Percentiles rank a stretch among this genome's conserved stretches.
Conservation (phyloP, 768 basidiomycete genomes). For the Tephrocybe sp. region DNA sequence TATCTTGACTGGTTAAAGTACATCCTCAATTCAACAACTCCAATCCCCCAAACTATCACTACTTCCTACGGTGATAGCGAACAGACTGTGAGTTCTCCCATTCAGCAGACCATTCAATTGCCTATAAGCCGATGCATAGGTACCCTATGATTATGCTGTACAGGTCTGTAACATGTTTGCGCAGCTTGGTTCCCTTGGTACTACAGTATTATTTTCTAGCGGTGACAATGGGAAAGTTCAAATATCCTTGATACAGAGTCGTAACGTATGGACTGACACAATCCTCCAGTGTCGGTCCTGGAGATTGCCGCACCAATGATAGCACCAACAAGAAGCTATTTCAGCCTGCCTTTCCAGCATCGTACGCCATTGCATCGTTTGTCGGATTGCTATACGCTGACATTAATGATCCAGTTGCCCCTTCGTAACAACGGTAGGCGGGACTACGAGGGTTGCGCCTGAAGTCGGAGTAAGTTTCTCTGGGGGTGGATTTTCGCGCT, state of each 20-base stretch:
- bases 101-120: background rate
- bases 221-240: constrained; percentile 73
- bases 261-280: no score
- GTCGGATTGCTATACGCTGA: no score
- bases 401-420: constrained; percentile 55
- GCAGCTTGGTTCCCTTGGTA: constrained; percentile 63
- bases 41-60: constrained; percentile 58
- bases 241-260: constrained; percentile 48
- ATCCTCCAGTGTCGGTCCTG: no score
- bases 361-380: no score
- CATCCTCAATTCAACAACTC: constrained; percentile 39
- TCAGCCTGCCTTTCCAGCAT: constrained; percentile 58
- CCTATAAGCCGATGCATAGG: constrained; percentile 25
- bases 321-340: constrained; percentile 54
- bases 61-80: constrained; percentile 73
- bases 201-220: constrained; percentile 60
- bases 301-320: constrained; percentile 60
- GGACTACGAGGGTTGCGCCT: constrained; percentile 57
- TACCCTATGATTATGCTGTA: constrained; percentile 52
- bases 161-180: constrained; percentile 60
- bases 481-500: constrained; percentile 65
- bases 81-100: constrained; percentile 45
- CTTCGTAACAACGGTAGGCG: constrained; percentile 68
- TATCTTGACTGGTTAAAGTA: constrained; percentile 58
- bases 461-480: constrained; percentile 61